These are phyloP conservation scores for Schwanniomyces yamadae DNA, from an alignment of 805 yeast species.

Conservation along the genomic window DNA sequence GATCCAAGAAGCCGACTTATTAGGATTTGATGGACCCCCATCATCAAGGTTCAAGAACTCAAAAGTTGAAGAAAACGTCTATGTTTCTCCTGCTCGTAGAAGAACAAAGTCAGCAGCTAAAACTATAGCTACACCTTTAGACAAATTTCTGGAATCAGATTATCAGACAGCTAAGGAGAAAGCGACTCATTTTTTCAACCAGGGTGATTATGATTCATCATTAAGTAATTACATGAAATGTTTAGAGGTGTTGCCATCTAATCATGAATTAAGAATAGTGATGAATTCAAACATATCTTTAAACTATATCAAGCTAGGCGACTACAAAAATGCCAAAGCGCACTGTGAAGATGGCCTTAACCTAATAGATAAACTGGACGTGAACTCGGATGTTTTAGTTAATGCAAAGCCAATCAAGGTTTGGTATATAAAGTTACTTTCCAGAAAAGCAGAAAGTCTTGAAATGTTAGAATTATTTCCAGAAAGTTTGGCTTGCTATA, in stretches of 20 bases:
- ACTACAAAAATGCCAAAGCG: slow-evolving; percentile 51
- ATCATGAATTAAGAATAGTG: slow-evolving; percentile 65
- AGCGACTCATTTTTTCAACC: slow-evolving; percentile 64
- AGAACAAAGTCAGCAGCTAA: slow-evolving; percentile 10
- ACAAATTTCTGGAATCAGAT: slow-evolving; percentile 41
- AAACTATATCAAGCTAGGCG: slow-evolving; percentile 66
- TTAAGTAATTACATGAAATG: slow-evolving; percentile 55
- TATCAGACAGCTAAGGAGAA: slow-evolving; percentile 49
- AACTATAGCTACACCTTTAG: slow-evolving; percentile 20
- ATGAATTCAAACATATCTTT: slow-evolving; percentile 69
- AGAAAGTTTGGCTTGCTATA: slow-evolving; percentile 63
- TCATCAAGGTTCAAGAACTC: slow-evolving; percentile 27
- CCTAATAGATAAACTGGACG: slow-evolving; percentile 27
- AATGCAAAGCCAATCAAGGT: slow-evolving; percentile 57
- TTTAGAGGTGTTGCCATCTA: slow-evolving; percentile 51
- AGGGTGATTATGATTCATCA: slow-evolving; percentile 82
- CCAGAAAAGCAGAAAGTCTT: slow-evolving; percentile 76
- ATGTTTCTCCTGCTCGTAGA: slow-evolving; percentile 26
- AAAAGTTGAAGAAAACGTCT: slow-evolving; percentile 14
- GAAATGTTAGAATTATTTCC: slow-evolving; percentile 74
- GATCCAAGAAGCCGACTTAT: slow-evolving; percentile 24
- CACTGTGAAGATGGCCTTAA: slow-evolving; percentile 49
- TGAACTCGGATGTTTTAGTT: slow-evolving; percentile 29
- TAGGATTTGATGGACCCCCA: slow-evolving; percentile 19
- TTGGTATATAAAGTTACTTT: slow-evolving; percentile 70